phyloP scores from a whole-genome alignment of 1,284 basidiomycete species.

The Ganoderma lucidum region DNA sequence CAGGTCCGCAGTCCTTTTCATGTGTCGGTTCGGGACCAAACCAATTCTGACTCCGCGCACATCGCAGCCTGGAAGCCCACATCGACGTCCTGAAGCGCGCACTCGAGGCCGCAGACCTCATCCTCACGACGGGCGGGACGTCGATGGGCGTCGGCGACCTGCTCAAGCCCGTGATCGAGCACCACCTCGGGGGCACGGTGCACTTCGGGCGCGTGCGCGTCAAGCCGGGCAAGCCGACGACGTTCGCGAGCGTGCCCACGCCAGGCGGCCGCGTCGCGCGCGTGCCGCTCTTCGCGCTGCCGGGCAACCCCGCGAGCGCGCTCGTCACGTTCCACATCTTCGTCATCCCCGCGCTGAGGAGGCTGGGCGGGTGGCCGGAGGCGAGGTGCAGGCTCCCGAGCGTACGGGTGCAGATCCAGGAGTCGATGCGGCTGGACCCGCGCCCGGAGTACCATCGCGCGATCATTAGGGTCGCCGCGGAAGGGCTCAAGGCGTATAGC shows the following conservation, averaged over 20 bases:
- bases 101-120: slow-evolving; percentile 70
- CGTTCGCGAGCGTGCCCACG: slow-evolving; percentile 80
- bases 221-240: slow-evolving; percentile 86
- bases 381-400: slow-evolving; percentile 67
- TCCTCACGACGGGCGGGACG: slow-evolving; percentile 89
- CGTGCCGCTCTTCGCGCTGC: slow-evolving; percentile 79
- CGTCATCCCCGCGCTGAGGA: slow-evolving; percentile 82
- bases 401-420: slow-evolving; percentile 70
- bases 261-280: slow-evolving; percentile 46
- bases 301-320: slow-evolving; percentile 90
- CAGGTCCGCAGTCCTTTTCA: slow-evolving; percentile 51
- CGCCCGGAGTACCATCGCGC: slow-evolving; percentile 87
- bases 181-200: slow-evolving; percentile 74
- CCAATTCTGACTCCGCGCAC: background rate
- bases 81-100: slow-evolving; percentile 64
- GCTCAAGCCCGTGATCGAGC: slow-evolving; percentile 88
- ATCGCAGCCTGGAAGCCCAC: slow-evolving; percentile 65
- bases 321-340: slow-evolving; percentile 90
- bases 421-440: slow-evolving; percentile 72
- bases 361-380: slow-evolving; percentile 72
- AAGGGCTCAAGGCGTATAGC: slow-evolving; percentile 70
- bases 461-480: slow-evolving; percentile 54
- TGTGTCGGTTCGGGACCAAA: too few relatives aligned
- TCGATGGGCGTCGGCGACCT: slow-evolving; percentile 91
- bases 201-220: slow-evolving; percentile 82